Evolutionary conservation across 176 grass and related monocot genomes (phyloP).

Genomic region (Metroxylon sagu): DNA sequence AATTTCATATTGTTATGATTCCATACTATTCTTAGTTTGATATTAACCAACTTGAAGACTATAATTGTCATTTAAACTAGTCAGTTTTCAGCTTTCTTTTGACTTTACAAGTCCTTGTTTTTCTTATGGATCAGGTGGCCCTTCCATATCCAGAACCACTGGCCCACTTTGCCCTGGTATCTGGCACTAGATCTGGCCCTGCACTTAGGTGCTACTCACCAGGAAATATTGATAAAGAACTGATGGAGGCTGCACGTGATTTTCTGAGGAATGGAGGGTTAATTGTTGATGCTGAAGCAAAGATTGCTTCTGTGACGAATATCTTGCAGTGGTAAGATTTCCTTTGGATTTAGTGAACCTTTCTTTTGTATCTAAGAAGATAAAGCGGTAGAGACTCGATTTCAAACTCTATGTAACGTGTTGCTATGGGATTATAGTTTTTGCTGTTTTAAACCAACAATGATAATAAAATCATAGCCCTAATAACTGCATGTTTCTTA

Average conservation of each 20-base stretch:
- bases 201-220: conserved; percentile 81
- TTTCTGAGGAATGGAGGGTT: conserved; percentile 78
- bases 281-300: conserved; percentile 57
- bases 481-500: no score
- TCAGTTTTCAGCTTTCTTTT: background rate
- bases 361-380: no score
- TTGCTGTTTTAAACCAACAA: no score
- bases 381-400: no score
- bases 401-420: no score
- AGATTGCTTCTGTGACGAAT: conserved; percentile 57
- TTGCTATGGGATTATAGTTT: no score
- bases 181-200: conserved; percentile 79
- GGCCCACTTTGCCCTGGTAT: conserved; percentile 95
- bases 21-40: no score
- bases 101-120: conserved; percentile 9
- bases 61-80: no score
- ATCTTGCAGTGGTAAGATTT: conserved; percentile 70
- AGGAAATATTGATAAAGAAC: conserved; percentile 85
- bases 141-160: conserved; percentile 79
- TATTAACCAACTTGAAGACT: no score
- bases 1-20: no score
- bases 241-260: conserved; percentile 71
- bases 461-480: no score
- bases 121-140: conserved; percentile 48
- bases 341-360: background rate